Base-by-base conservation (phyloP, 495 filamentous ascomycete species). In the Penicillium ucsense region DNA sequence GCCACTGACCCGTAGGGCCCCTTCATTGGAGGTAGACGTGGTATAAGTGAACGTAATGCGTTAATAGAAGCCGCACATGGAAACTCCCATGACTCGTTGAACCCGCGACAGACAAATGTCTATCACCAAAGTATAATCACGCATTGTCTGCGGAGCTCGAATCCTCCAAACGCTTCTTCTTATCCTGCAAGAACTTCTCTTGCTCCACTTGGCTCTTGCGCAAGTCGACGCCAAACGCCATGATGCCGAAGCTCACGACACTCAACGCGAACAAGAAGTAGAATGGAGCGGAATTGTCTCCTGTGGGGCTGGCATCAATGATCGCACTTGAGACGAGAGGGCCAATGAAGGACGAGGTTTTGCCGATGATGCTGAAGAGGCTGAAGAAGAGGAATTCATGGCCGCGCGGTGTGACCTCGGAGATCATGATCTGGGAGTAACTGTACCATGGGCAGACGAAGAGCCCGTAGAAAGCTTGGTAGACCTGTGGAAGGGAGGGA, bases 371-470 rank as follows among this genome's bases (percentile, higher is more conserved):
- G 49, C 71, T 77, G 62, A 83, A 83, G 3, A 84, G 66, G 40
- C 72, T 76, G 71, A 84, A 84, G 67, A 83, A 84, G 0, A 83
- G 60, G 56, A 83, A 82, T 46, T 83, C 81, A 47, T 81, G 75
- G 36, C 80, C 80, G 6, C 78, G 67, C 0, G 81, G 81, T 0
- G 78, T 81, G 32, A 84, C 78, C 52, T 82, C 81, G 0, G 74
- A 77, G 51, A 84, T 83, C 77, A 84, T 80, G 60, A 79, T 83
- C 55, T 82, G 79, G 4, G 71, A 76, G 60, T 83, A 84, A 35
- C 77, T 79, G 64, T 83, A 84, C 80, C 80, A 84, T 3, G 81
- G 80, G 51, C 81, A 83, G 20, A 85, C 74, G 51, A 82, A 75
- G 20, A 84, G 67, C 5, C 80, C 80, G 57, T 83, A 83, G 60